A percentile compares a stretch with the other conserved stretches of the same genome.
These are phyloP conservation scores for Coemansia sp. DNA, from an alignment of 192 early-diverging fungal genomes.

Conservation along the genomic window DNA sequence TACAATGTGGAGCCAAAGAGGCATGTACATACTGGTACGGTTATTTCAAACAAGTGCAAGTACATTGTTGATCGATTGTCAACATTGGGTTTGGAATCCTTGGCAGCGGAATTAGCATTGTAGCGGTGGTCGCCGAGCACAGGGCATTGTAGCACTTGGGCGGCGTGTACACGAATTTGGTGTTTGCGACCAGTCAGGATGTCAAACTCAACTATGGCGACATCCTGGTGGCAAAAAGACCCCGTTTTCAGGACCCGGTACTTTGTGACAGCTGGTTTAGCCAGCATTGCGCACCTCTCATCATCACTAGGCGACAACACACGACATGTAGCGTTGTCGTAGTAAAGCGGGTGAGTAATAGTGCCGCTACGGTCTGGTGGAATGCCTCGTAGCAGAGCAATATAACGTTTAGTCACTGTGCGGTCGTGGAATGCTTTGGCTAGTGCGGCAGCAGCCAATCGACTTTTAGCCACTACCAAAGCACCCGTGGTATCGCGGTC, in stretches of 20 bases:
- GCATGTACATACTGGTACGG: constrained; percentile 6
- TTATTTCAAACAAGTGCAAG: constrained; percentile 17
- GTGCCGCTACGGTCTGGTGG: not conserved
- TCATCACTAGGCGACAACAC: not conserved
- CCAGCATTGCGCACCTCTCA: not conserved
- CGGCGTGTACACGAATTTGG: constrained; percentile 38
- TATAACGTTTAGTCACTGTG: constrained; percentile 13
- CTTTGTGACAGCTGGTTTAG: constrained; percentile 11
- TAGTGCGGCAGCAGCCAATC: constrained; percentile 9
- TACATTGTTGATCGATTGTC: constrained; percentile 4
- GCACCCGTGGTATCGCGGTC: constrained; percentile 31
- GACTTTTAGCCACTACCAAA: constrained; percentile 13
- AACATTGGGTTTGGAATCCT: not conserved
- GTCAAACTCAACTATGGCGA: constrained; percentile 12
- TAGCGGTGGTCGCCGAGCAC: constrained; percentile 34
- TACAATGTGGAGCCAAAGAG: too few species aligned
- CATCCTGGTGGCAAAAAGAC: not conserved
- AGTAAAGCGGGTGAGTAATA: constrained; percentile 5
- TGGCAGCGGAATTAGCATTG: not conserved
- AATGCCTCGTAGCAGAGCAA: constrained; percentile 17
- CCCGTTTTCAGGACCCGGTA: constrained; percentile 16
- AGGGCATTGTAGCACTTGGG: constrained; percentile 23
- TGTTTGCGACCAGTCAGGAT: constrained; percentile 39
- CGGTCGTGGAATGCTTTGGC: constrained; percentile 18
- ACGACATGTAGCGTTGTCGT: not conserved